Conservation (phyloP, 2,329 filamentous ascomycete species). For the Colletotrichum filicis region DNA sequence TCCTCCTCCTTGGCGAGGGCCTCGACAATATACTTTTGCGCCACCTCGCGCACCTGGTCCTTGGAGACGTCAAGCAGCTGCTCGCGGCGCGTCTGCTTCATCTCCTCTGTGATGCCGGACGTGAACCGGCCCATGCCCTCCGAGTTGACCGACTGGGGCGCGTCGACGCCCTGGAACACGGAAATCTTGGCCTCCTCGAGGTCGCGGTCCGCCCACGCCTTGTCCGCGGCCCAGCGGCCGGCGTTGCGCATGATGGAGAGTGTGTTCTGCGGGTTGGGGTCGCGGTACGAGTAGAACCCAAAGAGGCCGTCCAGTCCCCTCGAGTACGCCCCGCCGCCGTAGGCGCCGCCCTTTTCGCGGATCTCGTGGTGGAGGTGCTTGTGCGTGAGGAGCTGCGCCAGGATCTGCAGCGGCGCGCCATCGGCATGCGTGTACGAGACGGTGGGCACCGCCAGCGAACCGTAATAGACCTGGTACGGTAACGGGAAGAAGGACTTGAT, state of each 20-base stretch:
- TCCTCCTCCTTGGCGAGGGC: slow-evolving; percentile 68
- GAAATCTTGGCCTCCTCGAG: slow-evolving; percentile 96
- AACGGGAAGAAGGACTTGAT: slow-evolving; percentile 90
- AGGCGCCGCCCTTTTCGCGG: slow-evolving; percentile 95
- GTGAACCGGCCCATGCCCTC: slow-evolving; percentile 91
- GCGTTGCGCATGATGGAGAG: slow-evolving; percentile 85
- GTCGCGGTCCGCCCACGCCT: slow-evolving; percentile 83
- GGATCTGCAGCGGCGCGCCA: slow-evolving; percentile 84
- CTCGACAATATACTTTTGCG: slow-evolving; percentile 84
- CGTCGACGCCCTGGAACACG: slow-evolving; percentile 92
- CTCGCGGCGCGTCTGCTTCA: slow-evolving; percentile 87
- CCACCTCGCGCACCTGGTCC: slow-evolving; percentile 82
- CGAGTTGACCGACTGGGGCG: slow-evolving; percentile 84
- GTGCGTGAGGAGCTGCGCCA: slow-evolving; percentile 93
- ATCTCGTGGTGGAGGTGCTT: slow-evolving; percentile 98
- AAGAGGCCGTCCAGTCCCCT: slow-evolving; percentile 85
- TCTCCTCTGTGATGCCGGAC: slow-evolving; percentile 85
- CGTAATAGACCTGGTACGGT: slow-evolving; percentile 97
- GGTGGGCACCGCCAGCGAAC: slow-evolving; percentile 83
- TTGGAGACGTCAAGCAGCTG: slow-evolving; percentile 87
- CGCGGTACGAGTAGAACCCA: slow-evolving; percentile 95
- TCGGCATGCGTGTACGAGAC: slow-evolving; percentile 82
- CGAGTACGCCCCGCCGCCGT: slow-evolving; percentile 90
- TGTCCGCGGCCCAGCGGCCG: slow-evolving; percentile 84
- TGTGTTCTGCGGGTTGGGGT: slow-evolving; percentile 93